phyloP scores from a whole-genome alignment of 2,329 filamentous ascomycete species.

The Atkinsonella hypoxylon region DNA sequence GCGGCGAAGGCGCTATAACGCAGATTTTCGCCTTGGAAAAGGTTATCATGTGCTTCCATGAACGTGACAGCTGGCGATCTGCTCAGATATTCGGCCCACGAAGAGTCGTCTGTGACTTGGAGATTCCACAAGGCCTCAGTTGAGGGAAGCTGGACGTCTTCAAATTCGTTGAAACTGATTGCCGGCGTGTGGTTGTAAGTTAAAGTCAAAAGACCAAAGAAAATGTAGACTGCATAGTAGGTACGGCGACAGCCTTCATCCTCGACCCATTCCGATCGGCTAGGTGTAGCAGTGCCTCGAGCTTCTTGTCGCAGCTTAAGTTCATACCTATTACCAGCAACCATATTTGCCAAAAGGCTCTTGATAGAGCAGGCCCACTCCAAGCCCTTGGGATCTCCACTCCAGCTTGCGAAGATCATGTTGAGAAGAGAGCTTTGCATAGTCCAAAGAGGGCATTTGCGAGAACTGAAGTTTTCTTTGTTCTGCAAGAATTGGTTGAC shows the following conservation, averaged over 20 bases:
- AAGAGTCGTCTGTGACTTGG: constrained; percentile 60
- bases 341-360: constrained; percentile 96
- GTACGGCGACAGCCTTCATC: constrained; percentile 94
- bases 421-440: constrained; percentile 96
- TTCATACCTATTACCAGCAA: constrained; percentile 92
- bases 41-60: constrained; percentile 83
- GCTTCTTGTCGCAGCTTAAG: constrained; percentile 86
- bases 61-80: constrained; percentile 70
- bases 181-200: constrained; percentile 97
- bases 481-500: constrained; percentile 96
- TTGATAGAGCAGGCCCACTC: constrained; percentile 99
- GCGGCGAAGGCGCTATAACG: constrained; percentile 95
- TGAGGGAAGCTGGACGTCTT: constrained; percentile 81
- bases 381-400: constrained; percentile 89
- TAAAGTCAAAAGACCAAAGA: constrained; percentile 88
- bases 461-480: constrained; percentile 96
- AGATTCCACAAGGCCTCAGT: constrained; percentile 93
- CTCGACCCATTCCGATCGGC: constrained; percentile 84
- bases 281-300: constrained; percentile 63
- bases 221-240: constrained; percentile 98
- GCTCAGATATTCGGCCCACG: constrained; percentile 72
- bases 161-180: constrained; percentile 97
- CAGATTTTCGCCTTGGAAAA: constrained; percentile 85
- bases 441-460: constrained; percentile 94
- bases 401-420: constrained; percentile 99